These are phyloP conservation scores for Saccharomycopsis crataegensis DNA, from an alignment of 1,139 yeast genomes.

Conservation along the genomic window DNA sequence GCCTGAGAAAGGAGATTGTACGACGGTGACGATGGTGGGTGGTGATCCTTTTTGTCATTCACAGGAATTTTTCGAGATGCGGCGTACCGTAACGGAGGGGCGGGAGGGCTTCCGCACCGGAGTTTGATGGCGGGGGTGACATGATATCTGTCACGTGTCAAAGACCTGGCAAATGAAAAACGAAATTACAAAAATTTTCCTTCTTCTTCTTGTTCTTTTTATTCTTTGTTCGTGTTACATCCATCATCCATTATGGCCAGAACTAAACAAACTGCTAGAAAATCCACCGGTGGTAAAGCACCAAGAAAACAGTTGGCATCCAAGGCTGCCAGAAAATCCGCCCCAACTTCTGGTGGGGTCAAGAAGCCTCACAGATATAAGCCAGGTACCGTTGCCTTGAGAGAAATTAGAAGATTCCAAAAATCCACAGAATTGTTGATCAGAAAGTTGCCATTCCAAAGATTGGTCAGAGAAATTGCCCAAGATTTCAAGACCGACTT, in stretches of 20 bases:
- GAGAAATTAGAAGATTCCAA: constrained; percentile 91
- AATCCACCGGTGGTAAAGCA: constrained; percentile 88
- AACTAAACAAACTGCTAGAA: constrained; percentile 87
- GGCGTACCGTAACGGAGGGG: too few relatives aligned
- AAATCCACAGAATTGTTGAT: constrained; percentile 79
- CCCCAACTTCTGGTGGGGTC: constrained; percentile 70
- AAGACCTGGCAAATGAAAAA: too few relatives aligned
- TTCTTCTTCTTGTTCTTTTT: background rate
- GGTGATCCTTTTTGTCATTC: too few relatives aligned
- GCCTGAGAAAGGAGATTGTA: too few relatives aligned
- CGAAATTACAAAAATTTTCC: background rate
- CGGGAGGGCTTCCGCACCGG: too few relatives aligned
- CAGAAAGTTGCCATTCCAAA: constrained; percentile 87
- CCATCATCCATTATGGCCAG: constrained; percentile 55
- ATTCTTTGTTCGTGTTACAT: background rate
- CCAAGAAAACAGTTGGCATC: constrained; percentile 91
- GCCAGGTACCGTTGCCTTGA: constrained; percentile 92
- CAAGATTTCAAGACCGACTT: constrained; percentile 87
- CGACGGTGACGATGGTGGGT: too few relatives aligned
- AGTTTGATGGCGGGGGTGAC: too few relatives aligned
- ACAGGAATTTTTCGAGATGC: too few relatives aligned
- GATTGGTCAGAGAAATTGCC: constrained; percentile 85
- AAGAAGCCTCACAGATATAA: constrained; percentile 93
- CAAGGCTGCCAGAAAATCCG: constrained; percentile 87
- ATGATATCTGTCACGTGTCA: too few relatives aligned